Base-by-base conservation (phyloP, 345 rosid genomes). In the Noccaea bulbosa region DNA sequence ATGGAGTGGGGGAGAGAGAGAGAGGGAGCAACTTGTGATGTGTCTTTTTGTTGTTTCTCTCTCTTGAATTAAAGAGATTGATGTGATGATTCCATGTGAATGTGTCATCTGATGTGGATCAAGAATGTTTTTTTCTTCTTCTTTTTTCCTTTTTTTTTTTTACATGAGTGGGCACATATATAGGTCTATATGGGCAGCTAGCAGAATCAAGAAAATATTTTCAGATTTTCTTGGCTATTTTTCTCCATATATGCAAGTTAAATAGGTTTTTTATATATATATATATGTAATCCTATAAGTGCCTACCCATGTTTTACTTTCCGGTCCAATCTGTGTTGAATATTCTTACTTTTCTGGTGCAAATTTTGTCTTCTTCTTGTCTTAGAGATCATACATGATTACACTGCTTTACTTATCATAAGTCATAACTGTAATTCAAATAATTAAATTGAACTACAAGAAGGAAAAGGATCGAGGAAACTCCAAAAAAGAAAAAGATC, bases 41-140 rank as follows among this genome's bases (percentile, higher is more conserved):
- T 70, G 79, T 76, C 79, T 70, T 70, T 56, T 69, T 76, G 71
- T 70, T 76, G 46, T 63, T 76, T 55, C 61, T 69, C 70, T 75
- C 66, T 75, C 74, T 69, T 62, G 39, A 46, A 62, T 63, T 48
- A 63, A 70, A 62, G 71, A 76, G 75, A 69, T 68, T 69, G 74
- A 75, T 69, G 74, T 69, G 79, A 69, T 60, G 41, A 57, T 59
- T 53, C 62, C 68, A 76, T 76, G 79, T 76, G 79, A 69, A 76
- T 76, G 71, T 76, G 71, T 69, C 75, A 76, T 76, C 60, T 48
- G 70, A 69, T 69, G 75, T 76, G 55, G 62, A 62, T 69, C 75
- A 70, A 48, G 71, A 70, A 70, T 69, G 52, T 46, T 62, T 52
- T 56, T 74, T 15, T 52, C 34, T 3, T 43, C n/a, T 24, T 27